Conservation (phyloP, 306 rosid species). For the Medicago lupulina region DNA sequence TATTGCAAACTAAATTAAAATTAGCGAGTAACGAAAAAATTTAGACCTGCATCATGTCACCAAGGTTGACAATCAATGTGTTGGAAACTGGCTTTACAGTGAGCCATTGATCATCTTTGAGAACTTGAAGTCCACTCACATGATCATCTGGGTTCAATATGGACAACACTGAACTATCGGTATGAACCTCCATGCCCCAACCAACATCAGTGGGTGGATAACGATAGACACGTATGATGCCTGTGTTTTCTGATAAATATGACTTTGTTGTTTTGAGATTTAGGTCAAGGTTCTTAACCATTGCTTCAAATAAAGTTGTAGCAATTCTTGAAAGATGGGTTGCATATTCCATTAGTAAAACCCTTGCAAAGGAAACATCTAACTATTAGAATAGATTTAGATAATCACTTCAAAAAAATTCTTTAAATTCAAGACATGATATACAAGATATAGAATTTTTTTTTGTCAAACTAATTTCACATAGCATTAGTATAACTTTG, state of each 20-base stretch:
- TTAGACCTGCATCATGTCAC: slow-evolving; percentile 53
- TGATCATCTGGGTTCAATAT: slow-evolving; percentile 44
- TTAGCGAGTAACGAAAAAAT: not conserved
- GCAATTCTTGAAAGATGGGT: slow-evolving; percentile 54
- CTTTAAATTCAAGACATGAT: not conserved
- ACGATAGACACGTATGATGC: slow-evolving; percentile 65
- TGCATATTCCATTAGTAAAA: slow-evolving; percentile 60
- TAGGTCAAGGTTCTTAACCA: slow-evolving; percentile 55
- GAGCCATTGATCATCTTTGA: slow-evolving; percentile 61
- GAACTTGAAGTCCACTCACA: slow-evolving; percentile 67
- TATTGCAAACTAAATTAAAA: not conserved
- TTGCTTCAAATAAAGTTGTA: slow-evolving; percentile 48
- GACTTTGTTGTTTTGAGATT: slow-evolving; percentile 36
- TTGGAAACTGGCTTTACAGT: slow-evolving; percentile 57
- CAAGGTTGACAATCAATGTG: slow-evolving; percentile 51
- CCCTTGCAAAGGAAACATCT: slow-evolving; percentile 40
- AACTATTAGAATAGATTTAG: not conserved
- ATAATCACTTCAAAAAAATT: not conserved
- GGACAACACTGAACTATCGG: slow-evolving; percentile 61
- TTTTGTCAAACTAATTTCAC: too few species aligned
- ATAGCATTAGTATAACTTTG: too few species aligned
- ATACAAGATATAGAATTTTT: too few species aligned
- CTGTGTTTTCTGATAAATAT: slow-evolving; percentile 54
- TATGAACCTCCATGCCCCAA: slow-evolving; percentile 70
- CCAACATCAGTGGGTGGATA: slow-evolving; percentile 53